Conservation (phyloP, 352 stramenopile genomes). For the Peronospora belbahrii region DNA sequence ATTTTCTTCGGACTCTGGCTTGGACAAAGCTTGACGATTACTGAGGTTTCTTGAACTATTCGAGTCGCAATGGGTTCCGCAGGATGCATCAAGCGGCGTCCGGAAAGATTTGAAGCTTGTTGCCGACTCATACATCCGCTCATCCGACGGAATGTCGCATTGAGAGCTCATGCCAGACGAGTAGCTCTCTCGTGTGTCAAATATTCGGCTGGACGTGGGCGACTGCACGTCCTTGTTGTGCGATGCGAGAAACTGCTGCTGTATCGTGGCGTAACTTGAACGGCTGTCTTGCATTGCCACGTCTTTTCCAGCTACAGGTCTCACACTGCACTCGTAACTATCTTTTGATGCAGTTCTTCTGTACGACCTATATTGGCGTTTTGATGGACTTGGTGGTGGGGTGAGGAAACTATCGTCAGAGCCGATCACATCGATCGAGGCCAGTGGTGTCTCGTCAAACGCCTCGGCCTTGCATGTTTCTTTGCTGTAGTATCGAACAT, state of each 20-base stretch:
- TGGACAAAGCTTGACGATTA: neutral
- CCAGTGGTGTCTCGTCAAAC: conserved; percentile 7
- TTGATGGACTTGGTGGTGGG: conserved; percentile 1
- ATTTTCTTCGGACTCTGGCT: neutral
- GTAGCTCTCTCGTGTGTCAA: conserved; percentile 21
- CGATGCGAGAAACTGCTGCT: conserved; percentile 5
- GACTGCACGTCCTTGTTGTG: conserved; percentile 1
- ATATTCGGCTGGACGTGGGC: conserved; percentile 5
- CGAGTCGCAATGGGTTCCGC: neutral
- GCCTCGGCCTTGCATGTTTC: neutral
- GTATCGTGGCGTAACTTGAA: neutral
- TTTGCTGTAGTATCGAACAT: neutral
- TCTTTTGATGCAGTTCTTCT: neutral
- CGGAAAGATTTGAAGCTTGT: conserved; percentile 5
- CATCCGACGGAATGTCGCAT: neutral
- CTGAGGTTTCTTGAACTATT: conserved; percentile 3
- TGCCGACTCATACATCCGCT: conserved; percentile 9
- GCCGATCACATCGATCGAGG: conserved; percentile 22
- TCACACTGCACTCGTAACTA: neutral
- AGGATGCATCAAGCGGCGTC: conserved; percentile 9
- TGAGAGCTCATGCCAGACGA: conserved; percentile 26
- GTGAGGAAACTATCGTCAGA: conserved; percentile 13
- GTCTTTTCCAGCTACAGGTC: neutral
- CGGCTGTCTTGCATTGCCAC: neutral
- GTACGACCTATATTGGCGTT: conserved; percentile 6